These are phyloP conservation scores for Schizopora paradoxa DNA, from an alignment of 1,284 basidiomycete species.

Conservation along the genomic window DNA sequence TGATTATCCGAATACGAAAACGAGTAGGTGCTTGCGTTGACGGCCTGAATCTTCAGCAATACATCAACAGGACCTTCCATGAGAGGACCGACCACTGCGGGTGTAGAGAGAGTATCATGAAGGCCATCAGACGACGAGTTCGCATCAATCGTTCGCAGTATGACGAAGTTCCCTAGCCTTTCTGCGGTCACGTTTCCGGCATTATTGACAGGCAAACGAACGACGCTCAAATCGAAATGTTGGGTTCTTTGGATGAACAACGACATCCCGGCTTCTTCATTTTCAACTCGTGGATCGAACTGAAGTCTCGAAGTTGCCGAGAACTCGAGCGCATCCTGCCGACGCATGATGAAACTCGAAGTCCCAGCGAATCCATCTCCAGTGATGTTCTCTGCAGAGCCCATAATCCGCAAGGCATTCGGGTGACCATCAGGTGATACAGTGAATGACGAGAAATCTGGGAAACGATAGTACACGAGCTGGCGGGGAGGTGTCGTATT, in stretches of 20 bases:
- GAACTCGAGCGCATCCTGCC: slow-evolving; percentile 20
- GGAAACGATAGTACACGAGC: slow-evolving; percentile 28
- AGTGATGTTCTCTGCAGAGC: slow-evolving; percentile 28
- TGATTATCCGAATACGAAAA: slow-evolving; percentile 16
- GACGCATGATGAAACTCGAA: slow-evolving; percentile 18
- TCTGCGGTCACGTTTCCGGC: slow-evolving; percentile 1
- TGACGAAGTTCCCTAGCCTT: slow-evolving; percentile 10
- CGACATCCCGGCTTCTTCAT: slow-evolving; percentile 20
- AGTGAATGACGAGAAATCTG: slow-evolving; percentile 24
- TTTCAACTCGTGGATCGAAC: slow-evolving; percentile 13
- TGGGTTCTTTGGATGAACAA: slow-evolving; percentile 19
- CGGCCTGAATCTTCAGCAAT: slow-evolving; percentile 13
- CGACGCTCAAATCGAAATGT: slow-evolving; percentile 21
- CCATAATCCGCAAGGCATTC: slow-evolving; percentile 25
- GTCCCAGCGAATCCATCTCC: slow-evolving; percentile 18
- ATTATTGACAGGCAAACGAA: too few species aligned
- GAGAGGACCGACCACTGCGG: slow-evolving; percentile 9
- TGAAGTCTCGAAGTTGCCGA: slow-evolving; percentile 11
- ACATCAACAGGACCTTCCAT: background rate
- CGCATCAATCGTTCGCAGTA: slow-evolving; percentile 14
- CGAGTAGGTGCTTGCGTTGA: slow-evolving; percentile 17
- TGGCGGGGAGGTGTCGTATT: slow-evolving; percentile 25
- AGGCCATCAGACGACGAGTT: slow-evolving; percentile 15
- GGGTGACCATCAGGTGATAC: slow-evolving; percentile 24
- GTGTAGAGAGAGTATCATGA: slow-evolving; percentile 12